phyloP scores from a whole-genome alignment of 441 rosid genomes.

The Cnidoscolus chayamansa region DNA sequence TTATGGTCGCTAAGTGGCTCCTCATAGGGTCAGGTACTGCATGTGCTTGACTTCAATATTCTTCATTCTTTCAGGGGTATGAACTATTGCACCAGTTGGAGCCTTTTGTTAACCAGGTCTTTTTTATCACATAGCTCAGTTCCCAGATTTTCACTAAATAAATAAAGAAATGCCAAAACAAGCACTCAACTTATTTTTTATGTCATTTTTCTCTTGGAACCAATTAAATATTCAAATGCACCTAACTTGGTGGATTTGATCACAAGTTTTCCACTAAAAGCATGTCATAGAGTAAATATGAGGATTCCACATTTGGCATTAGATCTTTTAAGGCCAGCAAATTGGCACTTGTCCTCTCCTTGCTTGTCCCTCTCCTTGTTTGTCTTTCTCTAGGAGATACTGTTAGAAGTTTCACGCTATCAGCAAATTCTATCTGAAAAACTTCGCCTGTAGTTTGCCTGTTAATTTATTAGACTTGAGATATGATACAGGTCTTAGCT shows the following conservation, averaged over 20 bases:
- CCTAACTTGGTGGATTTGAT: not conserved
- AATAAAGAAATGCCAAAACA: not conserved
- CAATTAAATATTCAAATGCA: not conserved
- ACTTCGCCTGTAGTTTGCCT: conserved; percentile 1
- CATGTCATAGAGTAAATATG: not conserved
- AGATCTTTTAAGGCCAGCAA: not conserved
- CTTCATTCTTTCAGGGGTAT: conserved; percentile 58
- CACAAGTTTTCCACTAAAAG: not conserved
- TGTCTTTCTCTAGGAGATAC: not conserved
- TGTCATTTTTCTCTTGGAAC: not conserved
- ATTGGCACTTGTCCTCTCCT: not conserved
- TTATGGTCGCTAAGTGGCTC: conserved; percentile 15
- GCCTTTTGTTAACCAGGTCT: conserved; percentile 83
- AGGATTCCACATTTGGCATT: conserved; percentile 1
- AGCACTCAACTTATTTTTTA: not conserved
- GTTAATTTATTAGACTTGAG: not conserved
- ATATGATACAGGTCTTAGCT: conserved; percentile 53
- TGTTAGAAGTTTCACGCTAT: conserved; percentile 5
- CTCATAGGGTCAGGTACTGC: conserved; percentile 8
- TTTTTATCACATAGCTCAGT: conserved; percentile 6
- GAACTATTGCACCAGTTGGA: conserved; percentile 89
- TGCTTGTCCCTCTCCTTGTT: not conserved
- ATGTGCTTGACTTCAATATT: conserved; percentile 16
- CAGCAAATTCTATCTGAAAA: conserved; percentile 6
- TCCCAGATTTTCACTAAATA: not conserved